These are phyloP conservation scores for Diaporthe sp. DNA, from an alignment of 2,329 filamentous ascomycete species.

Conservation along the genomic window DNA sequence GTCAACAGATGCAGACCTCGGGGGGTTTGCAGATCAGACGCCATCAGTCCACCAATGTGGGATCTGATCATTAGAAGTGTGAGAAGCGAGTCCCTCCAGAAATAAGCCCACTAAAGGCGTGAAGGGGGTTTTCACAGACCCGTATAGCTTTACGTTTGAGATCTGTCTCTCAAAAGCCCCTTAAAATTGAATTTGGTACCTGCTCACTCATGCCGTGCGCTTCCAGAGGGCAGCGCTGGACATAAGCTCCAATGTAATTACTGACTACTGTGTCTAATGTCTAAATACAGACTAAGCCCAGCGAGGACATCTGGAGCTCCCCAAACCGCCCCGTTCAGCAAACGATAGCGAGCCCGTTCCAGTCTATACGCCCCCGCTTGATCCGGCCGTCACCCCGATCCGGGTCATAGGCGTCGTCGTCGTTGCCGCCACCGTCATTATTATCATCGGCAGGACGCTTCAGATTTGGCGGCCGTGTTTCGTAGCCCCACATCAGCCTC, in stretches of 20 bases:
- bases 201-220: no score
- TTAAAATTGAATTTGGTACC: no score
- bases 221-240: no score
- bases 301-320: no score
- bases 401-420: not conserved
- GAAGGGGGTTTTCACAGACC: not conserved
- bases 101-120: not conserved
- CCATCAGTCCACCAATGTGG: not conserved
- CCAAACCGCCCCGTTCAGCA: no score
- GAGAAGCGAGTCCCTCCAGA: not conserved
- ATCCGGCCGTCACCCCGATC: not conserved
- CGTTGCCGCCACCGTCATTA: rapidly evolving
- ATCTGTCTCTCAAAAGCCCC: not conserved
- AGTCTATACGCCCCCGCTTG: not conserved
- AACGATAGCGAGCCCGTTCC: not conserved
- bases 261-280: not conserved
- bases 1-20: not conserved
- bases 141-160: not conserved
- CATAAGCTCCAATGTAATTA: not conserved
- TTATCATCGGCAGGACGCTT: not conserved
- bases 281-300: not conserved
- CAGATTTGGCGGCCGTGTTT: not conserved
- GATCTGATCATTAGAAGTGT: not conserved
- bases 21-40: no score
- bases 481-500: not conserved